Percentiles rank a stretch among this genome's conserved stretches.
phyloP scores from a whole-genome alignment of 2,329 filamentous ascomycete species.

The Exophiala lecanii-corni region DNA sequence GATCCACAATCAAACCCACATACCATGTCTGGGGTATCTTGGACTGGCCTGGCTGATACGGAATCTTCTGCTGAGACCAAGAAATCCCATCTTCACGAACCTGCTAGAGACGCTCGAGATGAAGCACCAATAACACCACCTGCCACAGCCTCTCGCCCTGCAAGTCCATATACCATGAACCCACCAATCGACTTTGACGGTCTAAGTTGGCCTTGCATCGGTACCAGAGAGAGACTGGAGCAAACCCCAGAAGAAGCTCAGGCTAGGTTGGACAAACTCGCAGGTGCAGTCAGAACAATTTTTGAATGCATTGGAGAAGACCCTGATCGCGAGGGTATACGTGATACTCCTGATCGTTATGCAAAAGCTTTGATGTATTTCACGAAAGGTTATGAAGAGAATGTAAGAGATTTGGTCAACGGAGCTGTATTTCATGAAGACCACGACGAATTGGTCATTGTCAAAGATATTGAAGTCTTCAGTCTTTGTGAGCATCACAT shows the following conservation, averaged over 20 bases:
- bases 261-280: slow-evolving; percentile 55
- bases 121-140: slow-evolving; percentile 48
- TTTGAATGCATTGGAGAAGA: slow-evolving; percentile 64
- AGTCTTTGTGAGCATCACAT: slow-evolving; percentile 95
- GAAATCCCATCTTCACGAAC: slow-evolving; percentile 37
- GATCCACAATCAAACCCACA: slow-evolving; percentile 10
- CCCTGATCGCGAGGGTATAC: slow-evolving; percentile 58
- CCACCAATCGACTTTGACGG: slow-evolving; percentile 50
- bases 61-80: slow-evolving; percentile 12
- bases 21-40: slow-evolving; percentile 12
- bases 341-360: slow-evolving; percentile 74
- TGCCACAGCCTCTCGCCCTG: slow-evolving; percentile 46
- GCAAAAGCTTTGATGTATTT: slow-evolving; percentile 94
- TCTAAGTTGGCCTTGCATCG: slow-evolving; percentile 48
- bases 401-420: slow-evolving; percentile 86
- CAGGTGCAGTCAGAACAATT: slow-evolving; percentile 59
- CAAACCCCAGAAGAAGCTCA: slow-evolving; percentile 55
- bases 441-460: slow-evolving; percentile 94
- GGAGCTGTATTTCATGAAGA: slow-evolving; percentile 92
- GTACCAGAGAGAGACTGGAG: slow-evolving; percentile 50
- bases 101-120: slow-evolving; percentile 51
- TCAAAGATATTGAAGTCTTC: slow-evolving; percentile 95
- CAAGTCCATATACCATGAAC: slow-evolving; percentile 46
- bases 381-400: slow-evolving; percentile 95
- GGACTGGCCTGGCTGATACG: slow-evolving; percentile 21